phyloP scores from a whole-genome alignment of 129 eudicot species.

The Artemisia argyi region DNA sequence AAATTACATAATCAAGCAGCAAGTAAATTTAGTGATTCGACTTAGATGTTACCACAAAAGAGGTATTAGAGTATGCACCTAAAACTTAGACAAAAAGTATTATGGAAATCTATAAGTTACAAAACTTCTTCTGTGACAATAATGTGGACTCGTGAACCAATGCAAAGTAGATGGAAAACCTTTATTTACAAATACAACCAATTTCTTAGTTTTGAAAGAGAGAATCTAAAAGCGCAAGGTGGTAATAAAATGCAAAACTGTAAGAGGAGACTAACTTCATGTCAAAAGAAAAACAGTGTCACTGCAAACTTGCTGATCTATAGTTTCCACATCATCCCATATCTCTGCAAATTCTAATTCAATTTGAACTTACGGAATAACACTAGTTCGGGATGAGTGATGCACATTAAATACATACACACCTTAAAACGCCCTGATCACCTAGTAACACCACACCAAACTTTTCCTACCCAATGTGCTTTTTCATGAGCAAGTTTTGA shows the following conservation, averaged over 20 bases:
- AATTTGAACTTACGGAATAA: neutral
- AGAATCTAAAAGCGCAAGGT: constrained; percentile 1
- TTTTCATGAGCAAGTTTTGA: too few relatives aligned
- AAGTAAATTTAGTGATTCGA: constrained; percentile 8
- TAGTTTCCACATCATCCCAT: too few relatives aligned
- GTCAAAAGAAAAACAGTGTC: neutral
- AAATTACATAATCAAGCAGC: neutral
- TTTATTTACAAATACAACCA: neutral
- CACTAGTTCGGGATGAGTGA: neutral
- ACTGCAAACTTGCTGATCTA: too few relatives aligned
- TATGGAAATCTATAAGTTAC: neutral
- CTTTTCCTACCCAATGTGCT: too few relatives aligned
- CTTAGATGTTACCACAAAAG: constrained; percentile 3
- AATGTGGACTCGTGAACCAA: neutral
- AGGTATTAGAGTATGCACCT: constrained; percentile 5
- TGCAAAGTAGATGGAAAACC: neutral
- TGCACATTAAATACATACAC: neutral
- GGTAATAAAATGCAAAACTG: neutral
- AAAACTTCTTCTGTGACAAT: neutral
- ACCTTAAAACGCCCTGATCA: neutral
- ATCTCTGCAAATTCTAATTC: neutral
- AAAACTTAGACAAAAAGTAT: neutral
- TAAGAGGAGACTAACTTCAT: neutral
- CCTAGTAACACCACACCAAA: neutral
- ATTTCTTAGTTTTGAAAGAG: constrained; percentile 1